Evolutionary conservation across 768 basidiomycete species (phyloP).

Genomic region (Mycena galericulata): DNA sequence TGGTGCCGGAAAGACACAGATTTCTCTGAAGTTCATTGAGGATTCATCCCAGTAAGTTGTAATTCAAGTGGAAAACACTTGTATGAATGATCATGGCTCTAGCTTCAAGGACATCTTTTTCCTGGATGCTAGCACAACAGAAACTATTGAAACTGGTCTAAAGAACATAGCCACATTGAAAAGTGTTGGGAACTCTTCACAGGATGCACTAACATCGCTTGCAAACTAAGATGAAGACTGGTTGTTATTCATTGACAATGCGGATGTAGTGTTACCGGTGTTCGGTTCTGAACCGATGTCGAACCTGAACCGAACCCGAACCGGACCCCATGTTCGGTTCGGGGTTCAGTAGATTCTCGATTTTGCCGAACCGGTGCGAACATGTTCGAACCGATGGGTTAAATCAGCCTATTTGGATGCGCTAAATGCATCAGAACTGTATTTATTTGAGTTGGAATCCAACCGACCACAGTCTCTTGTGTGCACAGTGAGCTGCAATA

Average conservation of each 20-base stretch:
- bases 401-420: no score
- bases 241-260: slow-evolving; percentile 16
- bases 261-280: no score
- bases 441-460: no score
- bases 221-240: neutral
- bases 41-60: neutral
- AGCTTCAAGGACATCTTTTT: slow-evolving; percentile 22
- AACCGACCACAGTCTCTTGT: no score
- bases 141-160: slow-evolving; percentile 15
- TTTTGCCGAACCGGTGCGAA: no score
- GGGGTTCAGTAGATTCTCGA: no score
- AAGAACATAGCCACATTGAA: slow-evolving; percentile 17
- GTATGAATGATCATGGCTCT: neutral
- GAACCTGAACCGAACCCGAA: no score
- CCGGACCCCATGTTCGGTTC: no score
- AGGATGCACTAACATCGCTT: slow-evolving; percentile 15
- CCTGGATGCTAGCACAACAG: slow-evolving; percentile 17
- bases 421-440: no score
- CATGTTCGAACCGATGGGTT: no score
- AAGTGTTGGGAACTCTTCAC: neutral
- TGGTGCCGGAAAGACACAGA: slow-evolving; percentile 23
- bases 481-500: no score
- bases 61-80: neutral
- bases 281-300: no score
- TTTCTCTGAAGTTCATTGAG: slow-evolving; percentile 17